These are phyloP conservation scores for Lupinus albus DNA, from an alignment of 306 rosid species.

Conservation along the genomic window DNA sequence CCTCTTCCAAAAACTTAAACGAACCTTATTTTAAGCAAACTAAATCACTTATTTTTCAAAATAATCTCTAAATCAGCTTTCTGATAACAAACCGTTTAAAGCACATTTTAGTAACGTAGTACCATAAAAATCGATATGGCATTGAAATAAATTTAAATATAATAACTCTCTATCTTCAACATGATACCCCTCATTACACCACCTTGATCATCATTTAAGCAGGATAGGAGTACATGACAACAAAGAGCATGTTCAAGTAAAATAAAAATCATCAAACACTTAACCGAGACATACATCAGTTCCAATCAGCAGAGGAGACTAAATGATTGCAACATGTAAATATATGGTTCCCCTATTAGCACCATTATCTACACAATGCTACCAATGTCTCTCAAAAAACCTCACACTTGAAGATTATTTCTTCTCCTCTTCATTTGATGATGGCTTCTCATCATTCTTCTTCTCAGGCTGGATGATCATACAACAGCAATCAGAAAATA, in stretches of 20 bases:
- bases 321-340: slow-evolving; percentile 22
- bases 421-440: slow-evolving; percentile 65
- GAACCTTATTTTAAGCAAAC: no score
- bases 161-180: no score
- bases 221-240: neutral
- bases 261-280: slow-evolving; percentile 22
- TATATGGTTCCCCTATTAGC: slow-evolving; percentile 17
- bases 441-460: slow-evolving; percentile 70
- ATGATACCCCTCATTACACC: no score
- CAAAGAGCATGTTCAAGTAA: slow-evolving; percentile 1
- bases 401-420: slow-evolving; percentile 40
- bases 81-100: no score
- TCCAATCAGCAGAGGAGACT: slow-evolving; percentile 20
- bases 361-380: slow-evolving; percentile 27
- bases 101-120: neutral
- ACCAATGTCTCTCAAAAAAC: slow-evolving; percentile 34
- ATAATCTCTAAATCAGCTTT: no score
- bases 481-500: slow-evolving; percentile 39
- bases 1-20: no score
- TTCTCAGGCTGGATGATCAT: slow-evolving; percentile 50
- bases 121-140: neutral
- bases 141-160: no score
- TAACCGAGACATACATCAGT: slow-evolving; percentile 12
- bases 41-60: no score
- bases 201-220: neutral